A percentile compares a stretch with the other conserved stretches of the same genome.
Evolutionary conservation across 116 monocot species (phyloP).

Genomic region (Thalassia testudinum): DNA sequence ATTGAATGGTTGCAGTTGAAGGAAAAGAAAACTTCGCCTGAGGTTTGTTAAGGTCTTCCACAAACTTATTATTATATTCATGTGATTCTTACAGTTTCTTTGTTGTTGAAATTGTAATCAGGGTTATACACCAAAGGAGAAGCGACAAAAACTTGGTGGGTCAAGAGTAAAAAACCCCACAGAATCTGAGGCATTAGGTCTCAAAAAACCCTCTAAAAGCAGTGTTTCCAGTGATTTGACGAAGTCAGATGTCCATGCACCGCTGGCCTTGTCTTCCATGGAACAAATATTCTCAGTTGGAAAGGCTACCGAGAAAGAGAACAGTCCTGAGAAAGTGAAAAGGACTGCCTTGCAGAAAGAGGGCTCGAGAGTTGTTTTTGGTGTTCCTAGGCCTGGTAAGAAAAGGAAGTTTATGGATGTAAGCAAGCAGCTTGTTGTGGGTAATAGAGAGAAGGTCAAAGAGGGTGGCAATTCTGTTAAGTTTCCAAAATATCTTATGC

Average conservation of each 20-base stretch:
- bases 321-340: conserved; percentile 25
- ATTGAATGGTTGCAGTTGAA: conserved; percentile 35
- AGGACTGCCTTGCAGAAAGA: conserved; percentile 60
- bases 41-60: conserved; percentile 19
- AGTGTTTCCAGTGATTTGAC: conserved; percentile 2
- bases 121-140: conserved; percentile 78
- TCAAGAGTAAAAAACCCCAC: too few relatives aligned
- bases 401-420: conserved; percentile 98
- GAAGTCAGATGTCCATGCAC: conserved; percentile 23
- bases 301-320: conserved; percentile 29
- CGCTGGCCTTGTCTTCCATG: conserved; percentile 33
- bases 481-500: conserved; percentile 57
- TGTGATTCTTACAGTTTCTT: neutral
- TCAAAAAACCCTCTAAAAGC: neutral
- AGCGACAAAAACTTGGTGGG: conserved; percentile 44
- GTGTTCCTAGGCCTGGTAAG: conserved; percentile 94
- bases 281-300: conserved; percentile 67
- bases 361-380: conserved; percentile 78
- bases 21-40: conserved; percentile 18
- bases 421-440: conserved; percentile 76
- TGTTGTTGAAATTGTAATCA: conserved; percentile 9
- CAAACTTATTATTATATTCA: too few relatives aligned
- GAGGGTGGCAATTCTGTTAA: conserved; percentile 41
- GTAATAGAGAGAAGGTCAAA: conserved; percentile 32
- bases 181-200: too few relatives aligned